Evolutionary conservation across 768 basidiomycete species (phyloP).

Genomic region (Lentinula sp.): DNA sequence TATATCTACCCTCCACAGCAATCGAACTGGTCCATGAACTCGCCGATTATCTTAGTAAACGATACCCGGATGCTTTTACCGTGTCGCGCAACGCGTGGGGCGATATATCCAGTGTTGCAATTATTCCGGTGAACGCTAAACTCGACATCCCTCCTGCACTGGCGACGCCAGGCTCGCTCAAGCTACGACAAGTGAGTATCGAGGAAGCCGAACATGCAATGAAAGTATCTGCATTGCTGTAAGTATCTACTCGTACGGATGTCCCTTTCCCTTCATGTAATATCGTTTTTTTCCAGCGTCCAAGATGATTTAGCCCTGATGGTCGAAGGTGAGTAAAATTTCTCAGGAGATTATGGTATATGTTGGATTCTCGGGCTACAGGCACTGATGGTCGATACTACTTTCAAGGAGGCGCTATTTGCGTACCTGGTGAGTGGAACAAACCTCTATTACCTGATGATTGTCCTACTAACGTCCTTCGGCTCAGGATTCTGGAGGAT

Average conservation of each 20-base stretch:
- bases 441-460: neutral
- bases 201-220: constrained; percentile 44
- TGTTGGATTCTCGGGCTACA: constrained; percentile 15
- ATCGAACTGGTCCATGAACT: constrained; percentile 65
- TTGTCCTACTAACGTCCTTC: neutral
- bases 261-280: too few species aligned
- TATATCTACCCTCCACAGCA: constrained; percentile 27
- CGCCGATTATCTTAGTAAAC: constrained; percentile 56
- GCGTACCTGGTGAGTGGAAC: constrained; percentile 44
- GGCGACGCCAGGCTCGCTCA: constrained; percentile 21
- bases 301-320: constrained; percentile 57
- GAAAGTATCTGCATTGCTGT: constrained; percentile 58
- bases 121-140: constrained; percentile 40
- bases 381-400: constrained; percentile 66
- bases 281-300: constrained; percentile 23
- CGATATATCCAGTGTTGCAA: constrained; percentile 41
- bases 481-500: constrained; percentile 68
- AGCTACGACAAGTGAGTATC: constrained; percentile 11
- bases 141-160: constrained; percentile 42
- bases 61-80: constrained; percentile 54
- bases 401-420: constrained; percentile 69
- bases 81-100: constrained; percentile 36
- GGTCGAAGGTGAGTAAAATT: constrained; percentile 41
- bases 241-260: constrained; percentile 18
- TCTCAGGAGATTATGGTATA: neutral